Base-by-base conservation (phyloP, 2,329 filamentous ascomycete genomes). In the Pyrenochaeta sp. region DNA sequence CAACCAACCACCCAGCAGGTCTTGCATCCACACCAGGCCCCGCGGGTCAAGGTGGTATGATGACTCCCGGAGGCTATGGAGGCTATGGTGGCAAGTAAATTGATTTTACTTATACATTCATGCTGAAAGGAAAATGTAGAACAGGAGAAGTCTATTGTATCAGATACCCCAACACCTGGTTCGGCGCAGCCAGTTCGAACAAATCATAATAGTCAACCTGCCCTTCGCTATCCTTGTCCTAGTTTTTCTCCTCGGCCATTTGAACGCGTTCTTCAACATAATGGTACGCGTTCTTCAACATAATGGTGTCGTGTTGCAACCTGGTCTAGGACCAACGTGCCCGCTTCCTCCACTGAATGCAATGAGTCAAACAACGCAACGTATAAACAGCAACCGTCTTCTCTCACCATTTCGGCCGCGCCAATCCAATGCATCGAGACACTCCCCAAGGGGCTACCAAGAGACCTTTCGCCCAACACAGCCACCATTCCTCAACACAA, bases 51-150 rank as follows among this genome's bases (percentile, higher is more conserved):
- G 73, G 74, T 34, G 72, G 73, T 4, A 86, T 90, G 36, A 88
- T 93, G 84, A 95, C 92, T 7, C 92, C 92, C 0, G 91, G 91
- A 27, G 87, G 89, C 25, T 93, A 94, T 81, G 91, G 91, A 47
- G 86, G 73, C 55, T 77, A 77, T 59, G 69, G 71, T 55, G 72
- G 72, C 55, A 77, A 76, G 59, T 76, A 72, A 52, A 36, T 57
- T 5, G 40, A n/a, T 13, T 50, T 39, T n/a, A 22, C n/a, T 22
- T 59, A 39, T 28, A 43, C 34, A 43, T 43, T 42, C 15, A 44
- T 57, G 44, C 53, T 58, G 39, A 51, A 56, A 28, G 5, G 24
- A 54, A 36, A 50, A 46, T 58, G 43, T 53, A 56, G 52, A 45
- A 22, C 51, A 60, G 46, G 40, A 53, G n/a, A 37, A 46, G 42